Conservation (phyloP, 345 rosid genomes). For the Arabidopsis suecica region DNA sequence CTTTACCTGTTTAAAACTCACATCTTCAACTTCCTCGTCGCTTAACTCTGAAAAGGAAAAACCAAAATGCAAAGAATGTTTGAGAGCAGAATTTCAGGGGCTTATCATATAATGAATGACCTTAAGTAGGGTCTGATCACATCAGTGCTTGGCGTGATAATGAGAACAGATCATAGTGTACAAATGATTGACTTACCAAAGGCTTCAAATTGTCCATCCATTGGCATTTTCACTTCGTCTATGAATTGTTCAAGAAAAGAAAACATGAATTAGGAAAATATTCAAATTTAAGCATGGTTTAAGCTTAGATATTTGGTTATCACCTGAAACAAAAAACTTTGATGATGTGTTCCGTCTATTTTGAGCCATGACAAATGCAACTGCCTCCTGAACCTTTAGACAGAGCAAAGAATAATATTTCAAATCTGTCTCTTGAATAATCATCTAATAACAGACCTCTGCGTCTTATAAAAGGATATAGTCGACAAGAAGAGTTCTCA, state of each 20-base stretch:
- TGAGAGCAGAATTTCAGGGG: background rate
- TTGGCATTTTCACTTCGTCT: slow-evolving; percentile 71
- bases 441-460: background rate
- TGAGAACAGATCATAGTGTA: background rate
- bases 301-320: slow-evolving; percentile 24
- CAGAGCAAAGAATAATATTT: background rate
- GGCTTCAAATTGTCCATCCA: slow-evolving; percentile 73
- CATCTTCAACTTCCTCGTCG: slow-evolving; percentile 80
- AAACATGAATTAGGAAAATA: slow-evolving; percentile 23
- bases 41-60: slow-evolving; percentile 63
- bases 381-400: slow-evolving; percentile 62
- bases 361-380: slow-evolving; percentile 80
- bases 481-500: slow-evolving; percentile 16
- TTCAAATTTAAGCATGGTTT: background rate
- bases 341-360: slow-evolving; percentile 50
- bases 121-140: slow-evolving; percentile 19
- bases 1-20: slow-evolving; percentile 80
- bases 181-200: slow-evolving; percentile 58
- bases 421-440: background rate
- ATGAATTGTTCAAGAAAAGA: slow-evolving; percentile 20
- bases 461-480: background rate
- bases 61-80: slow-evolving; percentile 10
- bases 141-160: slow-evolving; percentile 22
- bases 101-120: slow-evolving; percentile 20
- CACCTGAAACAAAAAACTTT: slow-evolving; percentile 55